Base-by-base conservation (phyloP, 129 eudicot genomes). In the Gnaphalium uliginosum region DNA sequence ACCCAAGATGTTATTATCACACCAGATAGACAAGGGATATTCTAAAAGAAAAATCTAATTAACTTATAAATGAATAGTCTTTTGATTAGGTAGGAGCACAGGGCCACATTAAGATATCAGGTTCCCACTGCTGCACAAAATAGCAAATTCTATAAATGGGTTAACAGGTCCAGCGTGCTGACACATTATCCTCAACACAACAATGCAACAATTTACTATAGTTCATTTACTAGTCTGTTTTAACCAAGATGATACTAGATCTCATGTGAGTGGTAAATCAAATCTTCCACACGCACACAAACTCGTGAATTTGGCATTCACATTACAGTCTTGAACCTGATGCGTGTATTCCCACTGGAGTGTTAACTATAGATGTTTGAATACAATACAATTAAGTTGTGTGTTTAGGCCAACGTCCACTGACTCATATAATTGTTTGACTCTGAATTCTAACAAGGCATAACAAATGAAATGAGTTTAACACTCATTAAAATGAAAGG, bases 371-470 rank as follows among this genome's bases (percentile, higher is more conserved):
- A 3, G 15, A 53, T 4, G 10, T 39, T 19, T 29, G 4, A 29
- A 29, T 29, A 29, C 32, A 29, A 66, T 66, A 4, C 71, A 35
- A 25, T n/a, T 66, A 5, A 66, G 51, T 21, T 37, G 71, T 10
- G 51, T 66, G 33, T 68, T 68, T 41, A 68, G 32, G 72, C 19
- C 37, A 69, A 69, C 58, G 25, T 9, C 73, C 24, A 69, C 23
- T 22, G 37, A 21, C 5, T 46, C 59, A 41, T 41, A n/a, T n/a
- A n/a, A n/a, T n/a, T n/a, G n/a, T n/a, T n/a, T n/a, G n/a, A n/a
- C n/a, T n/a, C n/a, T n/a, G n/a, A n/a, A n/a, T n/a, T n/a, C n/a
- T n/a, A n/a, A n/a, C n/a, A n/a, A n/a, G n/a, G n/a, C n/a, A n/a
- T n/a, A n/a, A n/a, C n/a, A n/a, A n/a, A n/a, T n/a, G n/a, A n/a